phyloP scores from a whole-genome alignment of 139 green algal genomes.

The Chlorella vulgaris region DNA sequence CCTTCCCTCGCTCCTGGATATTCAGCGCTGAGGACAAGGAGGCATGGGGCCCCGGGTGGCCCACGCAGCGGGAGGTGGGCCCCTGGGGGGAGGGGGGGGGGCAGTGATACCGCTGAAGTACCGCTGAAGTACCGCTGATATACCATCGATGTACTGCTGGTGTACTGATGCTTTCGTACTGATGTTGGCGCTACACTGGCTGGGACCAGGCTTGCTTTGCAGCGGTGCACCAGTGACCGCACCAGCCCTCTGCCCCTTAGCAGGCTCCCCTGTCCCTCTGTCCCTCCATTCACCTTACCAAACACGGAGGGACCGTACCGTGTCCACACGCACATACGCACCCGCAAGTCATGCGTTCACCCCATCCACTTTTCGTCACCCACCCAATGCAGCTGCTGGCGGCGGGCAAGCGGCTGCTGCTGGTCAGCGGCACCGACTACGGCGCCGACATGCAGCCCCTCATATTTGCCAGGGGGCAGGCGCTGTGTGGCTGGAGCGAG shows the following conservation, averaged over 20 bases:
- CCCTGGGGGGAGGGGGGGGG: no score
- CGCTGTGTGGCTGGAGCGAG: slow-evolving; percentile 64
- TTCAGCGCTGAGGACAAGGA: slow-evolving; percentile 49
- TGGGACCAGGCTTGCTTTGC: no score
- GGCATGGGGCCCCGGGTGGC: slow-evolving; percentile 4
- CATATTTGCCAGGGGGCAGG: slow-evolving; percentile 46
- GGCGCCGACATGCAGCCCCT: slow-evolving; percentile 54
- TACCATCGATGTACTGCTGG: not conserved
- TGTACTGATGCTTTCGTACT: not conserved
- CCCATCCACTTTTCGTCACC: slow-evolving; percentile 27
- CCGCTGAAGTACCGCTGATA: not conserved
- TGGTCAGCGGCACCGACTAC: slow-evolving; percentile 65
- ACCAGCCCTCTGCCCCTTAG: no score
- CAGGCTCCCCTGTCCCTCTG: no score
- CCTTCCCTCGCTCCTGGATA: slow-evolving; percentile 44
- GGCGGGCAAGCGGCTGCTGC: slow-evolving; percentile 56
- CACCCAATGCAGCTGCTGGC: slow-evolving; percentile 43
- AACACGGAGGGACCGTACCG: not conserved
- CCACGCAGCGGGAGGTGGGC: slow-evolving; percentile 24
- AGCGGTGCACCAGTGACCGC: no score
- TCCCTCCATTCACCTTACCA: no score
- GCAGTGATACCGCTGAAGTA: not conserved
- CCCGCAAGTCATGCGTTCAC: not conserved
- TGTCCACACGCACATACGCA: not conserved
- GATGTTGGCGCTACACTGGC: no score